Evolutionary conservation across 2,329 filamentous ascomycete genomes (phyloP).

Genomic region (Cladophialophora psammophila): DNA sequence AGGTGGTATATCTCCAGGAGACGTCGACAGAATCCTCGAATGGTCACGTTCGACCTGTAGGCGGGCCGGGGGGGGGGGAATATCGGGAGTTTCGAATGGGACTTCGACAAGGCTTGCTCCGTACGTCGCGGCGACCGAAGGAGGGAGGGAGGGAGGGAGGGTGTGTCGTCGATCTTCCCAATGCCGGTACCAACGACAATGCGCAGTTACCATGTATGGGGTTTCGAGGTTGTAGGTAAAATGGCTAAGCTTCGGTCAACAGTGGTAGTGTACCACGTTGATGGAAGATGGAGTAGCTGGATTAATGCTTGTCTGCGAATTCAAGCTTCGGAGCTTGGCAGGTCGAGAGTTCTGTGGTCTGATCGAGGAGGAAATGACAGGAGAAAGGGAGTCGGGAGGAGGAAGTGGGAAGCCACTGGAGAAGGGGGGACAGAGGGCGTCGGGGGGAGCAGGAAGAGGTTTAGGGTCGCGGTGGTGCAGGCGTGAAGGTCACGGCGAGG

Average conservation of each 20-base stretch:
- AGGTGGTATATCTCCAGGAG: not conserved
- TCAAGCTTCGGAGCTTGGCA: constrained; percentile 38
- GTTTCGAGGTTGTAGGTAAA: not conserved
- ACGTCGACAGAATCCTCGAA: not conserved
- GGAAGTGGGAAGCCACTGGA: constrained; percentile 7
- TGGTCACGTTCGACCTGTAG: not conserved
- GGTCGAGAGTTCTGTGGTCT: constrained; percentile 23
- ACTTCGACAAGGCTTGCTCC: not conserved
- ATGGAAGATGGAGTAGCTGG: constrained; percentile 29
- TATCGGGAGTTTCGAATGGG: not conserved
- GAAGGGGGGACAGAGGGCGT: constrained; percentile 1
- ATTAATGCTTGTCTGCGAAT: constrained; percentile 33
- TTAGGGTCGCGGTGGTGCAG: not conserved
- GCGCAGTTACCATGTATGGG: not conserved
- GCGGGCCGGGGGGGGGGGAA: not conserved
- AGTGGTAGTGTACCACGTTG: constrained; percentile 25
- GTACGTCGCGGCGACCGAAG: not conserved
- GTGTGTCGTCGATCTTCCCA: not conserved
- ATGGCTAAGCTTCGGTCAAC: constrained; percentile 37
- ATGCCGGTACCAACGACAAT: not conserved
- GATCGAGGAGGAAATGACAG: constrained; percentile 3
- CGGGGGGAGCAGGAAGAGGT: constrained; percentile 1
- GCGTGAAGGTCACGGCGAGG: not conserved
- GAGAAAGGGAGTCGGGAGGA: not conserved
- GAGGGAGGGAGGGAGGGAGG: not conserved